Evolutionary conservation across 768 basidiomycete species (phyloP).

Genomic region (Pseudohyphozyma bogoriensis): DNA sequence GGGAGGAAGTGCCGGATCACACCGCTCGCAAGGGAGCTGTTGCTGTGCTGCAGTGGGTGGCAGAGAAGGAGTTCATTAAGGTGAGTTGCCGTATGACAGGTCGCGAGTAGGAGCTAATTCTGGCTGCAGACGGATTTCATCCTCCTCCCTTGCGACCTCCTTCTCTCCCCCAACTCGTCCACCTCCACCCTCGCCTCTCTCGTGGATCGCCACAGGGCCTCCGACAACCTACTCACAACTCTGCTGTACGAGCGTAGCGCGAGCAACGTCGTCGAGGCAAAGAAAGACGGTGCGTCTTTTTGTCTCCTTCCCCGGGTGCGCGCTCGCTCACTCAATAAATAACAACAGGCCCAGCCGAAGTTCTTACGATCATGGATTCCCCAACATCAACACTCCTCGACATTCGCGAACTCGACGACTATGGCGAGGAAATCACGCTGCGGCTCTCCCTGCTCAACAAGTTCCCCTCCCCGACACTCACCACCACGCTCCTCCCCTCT

Average conservation of each 20-base stretch:
- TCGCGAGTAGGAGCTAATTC: neutral
- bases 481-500: constrained; percentile 24
- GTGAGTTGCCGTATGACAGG: neutral
- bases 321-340: neutral
- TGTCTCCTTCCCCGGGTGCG: no score
- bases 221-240: constrained; percentile 29
- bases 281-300: no score
- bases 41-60: constrained; percentile 16
- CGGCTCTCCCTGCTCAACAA: constrained; percentile 11
- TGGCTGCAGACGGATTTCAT: constrained; percentile 25
- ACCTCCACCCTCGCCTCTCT: constrained; percentile 21
- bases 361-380: constrained; percentile 21
- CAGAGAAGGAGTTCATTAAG: constrained; percentile 15
- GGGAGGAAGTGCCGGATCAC: constrained; percentile 27
- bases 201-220: constrained; percentile 25
- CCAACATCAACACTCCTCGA: constrained; percentile 13
- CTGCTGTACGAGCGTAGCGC: constrained; percentile 9
- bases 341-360: constrained; percentile 8
- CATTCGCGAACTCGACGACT: constrained; percentile 26
- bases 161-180: constrained; percentile 11
- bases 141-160: constrained; percentile 25
- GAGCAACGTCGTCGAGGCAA: no score
- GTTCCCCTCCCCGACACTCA: constrained; percentile 22
- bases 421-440: constrained; percentile 19
- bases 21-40: constrained; percentile 10